Evolutionary conservation across 1,284 basidiomycete species (phyloP), one percentile per base, ranked within the genome.

Genomic region (Ustilago trichophora): DNA sequence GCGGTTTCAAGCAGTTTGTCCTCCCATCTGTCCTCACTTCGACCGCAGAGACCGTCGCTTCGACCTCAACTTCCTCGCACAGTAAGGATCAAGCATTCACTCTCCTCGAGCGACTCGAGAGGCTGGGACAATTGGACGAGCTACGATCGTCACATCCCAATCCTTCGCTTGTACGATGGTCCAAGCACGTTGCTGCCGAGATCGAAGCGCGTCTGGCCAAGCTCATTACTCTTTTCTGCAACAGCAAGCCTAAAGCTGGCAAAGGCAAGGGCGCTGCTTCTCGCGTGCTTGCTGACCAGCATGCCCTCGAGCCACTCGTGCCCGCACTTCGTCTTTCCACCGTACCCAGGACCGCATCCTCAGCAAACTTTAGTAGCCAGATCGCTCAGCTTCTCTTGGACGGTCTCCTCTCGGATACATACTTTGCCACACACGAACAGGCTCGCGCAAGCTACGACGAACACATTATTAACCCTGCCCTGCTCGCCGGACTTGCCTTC

Each of bases 1-100:
- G 46, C 31, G 72, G 74, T 10, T 81, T 78, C 62, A 57, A 63
- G 35, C 76, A 80, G 13, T 75, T 79, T 24, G 75, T 62, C 0
- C 62, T 81, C 11, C 79, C 79, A 0, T 31, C 56, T 1, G 76
- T 77, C 1, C 62, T 80, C 19, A 73, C 66, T 11, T 57, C 59
- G 7, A 76, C 76, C 6, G 50, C 74, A 24, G 66, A 56, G 27
- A 64, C 66, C 8, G 54, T 69, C 16, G 60, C 50, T 15, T 64
- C 48, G 6, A 10, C 42, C 2, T 40, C 55, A 9, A 34, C 45
- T 13, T 52, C 59, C 9, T 21, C 52, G n/a, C 53, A 42, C n/a
- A 56, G 53, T 56, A 71, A 65, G 31, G 59, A 57, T 15, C 57
- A 55, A 21, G 75, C 72, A 2, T 54, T 78, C 24, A 60, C 33